A percentile compares a stretch with the other conserved stretches of the same genome.
phyloP scores from a whole-genome alignment of 164 flowering plant species.

The Taxillus chinensis region DNA sequence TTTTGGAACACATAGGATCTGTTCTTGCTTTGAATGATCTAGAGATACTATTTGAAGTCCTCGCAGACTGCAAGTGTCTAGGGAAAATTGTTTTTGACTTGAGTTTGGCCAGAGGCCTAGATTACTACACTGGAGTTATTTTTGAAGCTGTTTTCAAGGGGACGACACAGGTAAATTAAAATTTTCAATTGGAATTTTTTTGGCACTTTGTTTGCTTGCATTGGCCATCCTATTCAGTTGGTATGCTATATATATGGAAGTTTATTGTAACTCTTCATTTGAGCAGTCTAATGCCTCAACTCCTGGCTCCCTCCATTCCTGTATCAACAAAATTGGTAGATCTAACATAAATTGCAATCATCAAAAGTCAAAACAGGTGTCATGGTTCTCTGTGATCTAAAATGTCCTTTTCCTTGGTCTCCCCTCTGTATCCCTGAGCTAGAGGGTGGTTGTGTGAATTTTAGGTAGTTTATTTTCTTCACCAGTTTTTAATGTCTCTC shows the following conservation, averaged over 20 bases:
- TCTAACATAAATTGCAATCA: too few relatives aligned
- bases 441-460: too few relatives aligned
- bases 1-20: slow-evolving; percentile 46
- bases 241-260: not conserved
- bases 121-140: slow-evolving; percentile 95
- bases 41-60: slow-evolving; percentile 62
- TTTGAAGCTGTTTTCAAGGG: slow-evolving; percentile 94
- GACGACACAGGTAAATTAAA: slow-evolving; percentile 54
- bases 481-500: too few relatives aligned
- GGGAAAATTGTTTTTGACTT: slow-evolving; percentile 78
- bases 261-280: not conserved
- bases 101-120: slow-evolving; percentile 99
- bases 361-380: too few relatives aligned
- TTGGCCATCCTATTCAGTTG: not conserved
- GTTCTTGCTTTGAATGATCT: slow-evolving; percentile 62
- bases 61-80: slow-evolving; percentile 59
- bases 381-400: too few relatives aligned
- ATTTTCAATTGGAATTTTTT: not conserved
- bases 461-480: too few relatives aligned
- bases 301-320: too few relatives aligned
- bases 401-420: too few relatives aligned
- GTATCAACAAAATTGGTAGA: too few relatives aligned
- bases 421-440: too few relatives aligned
- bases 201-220: not conserved
- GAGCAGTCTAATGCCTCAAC: too few relatives aligned